These are phyloP conservation scores for Botryococcus braunii DNA, from an alignment of 163 green algal genomes.

Conservation along the genomic window DNA sequence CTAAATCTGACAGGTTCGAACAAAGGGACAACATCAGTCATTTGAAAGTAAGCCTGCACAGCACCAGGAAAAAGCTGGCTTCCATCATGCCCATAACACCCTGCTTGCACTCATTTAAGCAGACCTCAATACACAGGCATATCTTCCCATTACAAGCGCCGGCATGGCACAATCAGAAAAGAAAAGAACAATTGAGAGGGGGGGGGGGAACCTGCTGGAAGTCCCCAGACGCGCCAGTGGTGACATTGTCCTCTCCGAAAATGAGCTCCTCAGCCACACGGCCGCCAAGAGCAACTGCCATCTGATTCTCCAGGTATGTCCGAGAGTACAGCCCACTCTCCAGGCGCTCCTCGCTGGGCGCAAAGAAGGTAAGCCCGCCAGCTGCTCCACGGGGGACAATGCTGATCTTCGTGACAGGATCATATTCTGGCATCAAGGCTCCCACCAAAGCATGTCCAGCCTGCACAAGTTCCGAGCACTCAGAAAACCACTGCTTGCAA, in stretches of 20 bases:
- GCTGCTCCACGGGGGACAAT: slow-evolving; percentile 94
- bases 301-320: slow-evolving; percentile 97
- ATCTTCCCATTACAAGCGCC: too few relatives aligned
- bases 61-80: too few relatives aligned
- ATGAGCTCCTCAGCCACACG: slow-evolving; percentile 99
- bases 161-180: neutral
- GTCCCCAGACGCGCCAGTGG: slow-evolving; percentile 81
- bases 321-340: slow-evolving; percentile 63
- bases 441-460: slow-evolving; percentile 72
- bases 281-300: slow-evolving; percentile 93
- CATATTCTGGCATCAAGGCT: slow-evolving; percentile 97
- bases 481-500: slow-evolving; percentile 2
- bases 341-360: slow-evolving; percentile 91
- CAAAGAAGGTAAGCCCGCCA: slow-evolving; percentile 98
- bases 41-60: too few relatives aligned
- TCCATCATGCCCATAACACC: too few relatives aligned
- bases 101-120: too few relatives aligned
- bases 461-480: slow-evolving; percentile 18
- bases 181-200: neutral
- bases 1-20: too few relatives aligned
- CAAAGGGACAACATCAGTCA: too few relatives aligned
- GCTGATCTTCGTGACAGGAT: slow-evolving; percentile 98
- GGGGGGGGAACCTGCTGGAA: slow-evolving; percentile 71
- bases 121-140: too few relatives aligned
- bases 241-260: slow-evolving; percentile 96